Percentiles rank a stretch among this genome's conserved stretches.
Evolutionary conservation across 306 rosid genomes (phyloP).

Genomic region (Ceratonia siliqua): DNA sequence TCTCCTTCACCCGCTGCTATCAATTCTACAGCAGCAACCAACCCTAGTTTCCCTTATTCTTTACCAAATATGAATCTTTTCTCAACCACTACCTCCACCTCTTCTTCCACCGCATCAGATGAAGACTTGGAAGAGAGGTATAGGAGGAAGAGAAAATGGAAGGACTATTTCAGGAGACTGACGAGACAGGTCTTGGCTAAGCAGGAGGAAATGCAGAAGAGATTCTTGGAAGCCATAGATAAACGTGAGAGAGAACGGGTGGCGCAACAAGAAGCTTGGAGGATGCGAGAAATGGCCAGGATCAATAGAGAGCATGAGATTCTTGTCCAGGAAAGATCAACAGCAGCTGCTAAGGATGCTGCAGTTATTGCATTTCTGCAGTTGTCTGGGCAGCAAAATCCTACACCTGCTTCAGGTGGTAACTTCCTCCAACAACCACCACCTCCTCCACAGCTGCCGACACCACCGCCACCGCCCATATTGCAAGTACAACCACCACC

Average conservation of each 20-base stretch:
- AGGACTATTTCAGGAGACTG: conserved; percentile 61
- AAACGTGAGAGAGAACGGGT: conserved; percentile 63
- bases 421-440: background rate
- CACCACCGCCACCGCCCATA: background rate
- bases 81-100: conserved; percentile 48
- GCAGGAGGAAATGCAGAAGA: conserved; percentile 81
- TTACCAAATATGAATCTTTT: conserved; percentile 44
- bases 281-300: conserved; percentile 64
- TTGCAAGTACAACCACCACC: background rate
- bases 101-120: conserved; percentile 78
- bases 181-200: conserved; percentile 64
- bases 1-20: conserved; percentile 25
- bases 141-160: conserved; percentile 77
- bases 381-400: conserved; percentile 38
- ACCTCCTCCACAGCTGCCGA: background rate
- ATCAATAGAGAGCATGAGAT: conserved; percentile 64
- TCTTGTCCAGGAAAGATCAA: conserved; percentile 69
- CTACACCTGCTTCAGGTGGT: background rate
- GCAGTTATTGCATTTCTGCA: conserved; percentile 71
- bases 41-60: conserved; percentile 31
- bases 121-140: conserved; percentile 59
- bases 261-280: conserved; percentile 68
- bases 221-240: conserved; percentile 67
- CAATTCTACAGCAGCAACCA: conserved; percentile 26
- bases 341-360: conserved; percentile 66